Conservation (phyloP, 1,284 basidiomycete genomes). For the Violaceomyces palustris region DNA sequence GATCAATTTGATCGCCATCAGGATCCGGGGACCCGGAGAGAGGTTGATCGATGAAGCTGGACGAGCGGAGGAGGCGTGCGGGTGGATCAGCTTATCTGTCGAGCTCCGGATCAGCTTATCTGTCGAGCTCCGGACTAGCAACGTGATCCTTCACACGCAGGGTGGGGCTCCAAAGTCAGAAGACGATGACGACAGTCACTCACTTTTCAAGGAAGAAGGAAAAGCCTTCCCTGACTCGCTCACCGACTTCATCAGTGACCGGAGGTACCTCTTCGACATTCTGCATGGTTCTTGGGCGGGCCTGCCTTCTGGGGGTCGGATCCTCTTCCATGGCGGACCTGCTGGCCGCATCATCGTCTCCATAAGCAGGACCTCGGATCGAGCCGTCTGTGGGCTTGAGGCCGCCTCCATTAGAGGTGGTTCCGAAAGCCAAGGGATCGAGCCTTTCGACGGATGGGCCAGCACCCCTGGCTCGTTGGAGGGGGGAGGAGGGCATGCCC, state of each 20-base stretch:
- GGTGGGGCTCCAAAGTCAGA: no score
- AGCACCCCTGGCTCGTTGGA: no score
- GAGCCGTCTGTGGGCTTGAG: no score
- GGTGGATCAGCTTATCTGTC: not conserved
- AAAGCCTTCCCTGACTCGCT: constrained; percentile 84
- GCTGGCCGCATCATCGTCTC: not conserved
- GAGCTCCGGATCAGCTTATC: not conserved
- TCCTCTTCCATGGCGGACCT: constrained; percentile 18
- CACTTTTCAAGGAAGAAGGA: constrained; percentile 84
- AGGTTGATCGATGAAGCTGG: constrained; percentile 73
- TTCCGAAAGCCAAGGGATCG: no score
- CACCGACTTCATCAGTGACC: constrained; percentile 85
- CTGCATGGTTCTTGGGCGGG: constrained; percentile 27
- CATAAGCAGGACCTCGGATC: not conserved
- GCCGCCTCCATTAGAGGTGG: no score
- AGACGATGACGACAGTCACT: constrained; percentile 45
- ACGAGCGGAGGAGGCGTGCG: not conserved
- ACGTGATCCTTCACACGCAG: no score
- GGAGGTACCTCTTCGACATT: constrained; percentile 63
- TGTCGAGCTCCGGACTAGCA: not conserved
- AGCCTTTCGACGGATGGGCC: no score
- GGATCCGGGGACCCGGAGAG: constrained; percentile 57
- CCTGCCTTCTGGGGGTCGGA: constrained; percentile 14
- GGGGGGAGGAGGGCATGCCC: no score
- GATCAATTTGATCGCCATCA: constrained; percentile 54